A percentile compares a stretch with the other conserved stretches of the same genome.
Conservation (phyloP, 1,284 basidiomycete species). For the Trametes pubescens region DNA sequence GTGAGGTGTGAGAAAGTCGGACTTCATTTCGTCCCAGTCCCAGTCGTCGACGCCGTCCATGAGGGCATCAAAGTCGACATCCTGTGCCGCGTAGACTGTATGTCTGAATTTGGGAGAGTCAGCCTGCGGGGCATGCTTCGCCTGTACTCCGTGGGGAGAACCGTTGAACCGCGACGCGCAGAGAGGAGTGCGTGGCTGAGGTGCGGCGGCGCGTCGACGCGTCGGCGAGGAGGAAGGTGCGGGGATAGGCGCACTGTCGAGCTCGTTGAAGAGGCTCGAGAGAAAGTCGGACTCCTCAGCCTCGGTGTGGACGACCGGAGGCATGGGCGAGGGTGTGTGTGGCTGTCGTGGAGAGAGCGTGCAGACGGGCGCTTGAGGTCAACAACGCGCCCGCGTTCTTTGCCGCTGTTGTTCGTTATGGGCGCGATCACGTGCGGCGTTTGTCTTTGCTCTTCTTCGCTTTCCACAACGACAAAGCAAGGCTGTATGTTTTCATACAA, state of each 20-base stretch:
- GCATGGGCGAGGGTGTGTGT: constrained; percentile 17
- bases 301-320: constrained; percentile 22
- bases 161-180: constrained; percentile 13
- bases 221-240: constrained; percentile 16
- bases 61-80: constrained; percentile 45
- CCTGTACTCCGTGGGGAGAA: constrained; percentile 1
- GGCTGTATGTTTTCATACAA: too few species aligned
- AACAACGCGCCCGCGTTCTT: constrained; percentile 33
- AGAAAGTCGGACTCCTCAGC: constrained; percentile 28
- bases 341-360: constrained; percentile 9
- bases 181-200: constrained; percentile 24
- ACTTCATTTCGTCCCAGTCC: constrained; percentile 60
- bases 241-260: constrained; percentile 15
- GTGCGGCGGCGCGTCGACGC: constrained; percentile 15
- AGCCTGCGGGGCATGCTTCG: neutral
- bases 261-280: constrained; percentile 22
- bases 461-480: neutral
- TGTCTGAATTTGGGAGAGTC: neutral
- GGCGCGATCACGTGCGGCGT: constrained; percentile 21
- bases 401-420: constrained; percentile 26
- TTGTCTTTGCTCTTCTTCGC: neutral
- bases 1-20: constrained; percentile 46
- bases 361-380: neutral
- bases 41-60: constrained; percentile 56
- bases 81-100: constrained; percentile 15